phyloP scores from a whole-genome alignment of 176 grass and related monocot species.

The Lolium rigidum region DNA sequence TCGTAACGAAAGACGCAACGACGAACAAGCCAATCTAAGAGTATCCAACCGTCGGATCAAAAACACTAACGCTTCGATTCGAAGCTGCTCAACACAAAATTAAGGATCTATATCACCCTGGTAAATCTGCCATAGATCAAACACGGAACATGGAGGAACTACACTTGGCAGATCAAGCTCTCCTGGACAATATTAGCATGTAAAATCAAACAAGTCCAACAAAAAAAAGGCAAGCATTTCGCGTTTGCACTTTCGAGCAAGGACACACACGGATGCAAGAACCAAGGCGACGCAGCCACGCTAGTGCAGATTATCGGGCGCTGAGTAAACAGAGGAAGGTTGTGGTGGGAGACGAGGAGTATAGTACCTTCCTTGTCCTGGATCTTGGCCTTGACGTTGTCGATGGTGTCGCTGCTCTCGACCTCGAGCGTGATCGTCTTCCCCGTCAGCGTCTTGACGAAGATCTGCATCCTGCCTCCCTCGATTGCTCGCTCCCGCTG shows the following conservation, averaged over 20 bases:
- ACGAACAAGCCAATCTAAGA: background rate
- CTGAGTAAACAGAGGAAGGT: background rate
- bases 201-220: background rate
- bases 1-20: background rate
- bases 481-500: background rate
- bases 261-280: background rate
- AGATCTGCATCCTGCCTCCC: constrained; percentile 22
- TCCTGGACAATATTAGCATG: background rate
- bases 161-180: background rate
- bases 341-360: background rate
- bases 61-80: background rate
- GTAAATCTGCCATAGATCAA: background rate
- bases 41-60: background rate
- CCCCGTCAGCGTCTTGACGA: constrained; percentile 21
- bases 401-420: constrained; percentile 34
- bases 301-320: background rate
- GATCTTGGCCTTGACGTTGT: constrained; percentile 23
- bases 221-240: background rate
- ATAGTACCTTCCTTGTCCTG: constrained; percentile 22
- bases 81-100: background rate
- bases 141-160: background rate
- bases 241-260: background rate
- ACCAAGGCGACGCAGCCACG: background rate
- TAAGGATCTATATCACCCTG: background rate
- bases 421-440: constrained; percentile 29